Percentiles rank a stretch among this genome's conserved stretches.
Conservation (phyloP, 2,329 filamentous ascomycete species). For the Magnaporthiopsis poae region DNA sequence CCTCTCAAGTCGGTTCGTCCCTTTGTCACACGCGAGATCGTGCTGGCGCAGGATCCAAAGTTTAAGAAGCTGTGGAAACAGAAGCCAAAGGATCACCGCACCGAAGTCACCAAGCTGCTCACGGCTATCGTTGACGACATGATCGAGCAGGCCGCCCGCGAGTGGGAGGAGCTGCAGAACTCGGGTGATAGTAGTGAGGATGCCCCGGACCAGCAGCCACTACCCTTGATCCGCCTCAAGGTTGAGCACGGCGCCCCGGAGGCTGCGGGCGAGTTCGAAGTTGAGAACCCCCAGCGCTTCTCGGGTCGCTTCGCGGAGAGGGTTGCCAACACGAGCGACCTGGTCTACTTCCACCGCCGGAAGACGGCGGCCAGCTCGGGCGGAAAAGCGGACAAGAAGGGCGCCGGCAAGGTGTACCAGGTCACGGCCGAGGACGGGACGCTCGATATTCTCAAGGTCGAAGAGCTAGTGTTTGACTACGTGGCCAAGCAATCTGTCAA, state of each 20-base stretch:
- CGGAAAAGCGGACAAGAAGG: constrained; percentile 26
- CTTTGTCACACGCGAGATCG: constrained; percentile 76
- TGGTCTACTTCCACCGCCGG: constrained; percentile 85
- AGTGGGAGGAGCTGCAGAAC: constrained; percentile 71
- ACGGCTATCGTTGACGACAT: constrained; percentile 73
- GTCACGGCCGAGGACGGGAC: constrained; percentile 52
- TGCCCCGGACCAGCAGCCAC: constrained; percentile 51
- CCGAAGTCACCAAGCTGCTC: constrained; percentile 67
- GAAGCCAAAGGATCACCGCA: constrained; percentile 60
- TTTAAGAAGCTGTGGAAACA: constrained; percentile 71
- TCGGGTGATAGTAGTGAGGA: constrained; percentile 28
- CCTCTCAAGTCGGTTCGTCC: constrained; percentile 81
- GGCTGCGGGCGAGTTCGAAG: constrained; percentile 69
- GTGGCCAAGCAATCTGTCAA: constrained; percentile 79
- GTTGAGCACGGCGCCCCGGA: constrained; percentile 83
- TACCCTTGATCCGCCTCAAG: constrained; percentile 78
- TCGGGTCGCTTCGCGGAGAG: constrained; percentile 84
- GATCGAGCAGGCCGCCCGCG: constrained; percentile 71
- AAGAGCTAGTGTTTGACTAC: constrained; percentile 79
- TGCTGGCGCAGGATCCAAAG: constrained; percentile 62
- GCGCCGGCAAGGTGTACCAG: constrained; percentile 52
- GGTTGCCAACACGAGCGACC: constrained; percentile 88
- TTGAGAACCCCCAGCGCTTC: constrained; percentile 91
- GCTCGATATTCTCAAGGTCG: constrained; percentile 74
- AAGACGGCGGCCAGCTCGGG: constrained; percentile 45